Base-by-base conservation (phyloP, 768 basidiomycete genomes). In the Russula olivacea region DNA sequence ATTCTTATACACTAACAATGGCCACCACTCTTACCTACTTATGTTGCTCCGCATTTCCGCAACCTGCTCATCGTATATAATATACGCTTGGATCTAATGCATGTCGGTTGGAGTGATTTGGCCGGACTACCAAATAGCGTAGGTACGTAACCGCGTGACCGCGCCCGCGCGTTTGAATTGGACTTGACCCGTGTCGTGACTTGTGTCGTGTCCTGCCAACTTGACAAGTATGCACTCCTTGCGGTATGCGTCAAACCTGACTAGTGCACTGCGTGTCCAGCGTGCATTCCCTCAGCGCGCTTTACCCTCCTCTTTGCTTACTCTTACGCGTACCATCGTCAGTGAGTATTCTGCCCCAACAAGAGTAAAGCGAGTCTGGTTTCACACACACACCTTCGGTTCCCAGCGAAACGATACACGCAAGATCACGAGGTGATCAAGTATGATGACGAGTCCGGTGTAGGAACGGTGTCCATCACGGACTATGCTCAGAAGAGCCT, bases 401-500 rank as follows among this genome's bases (percentile, higher is more conserved):
- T 34, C 34, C 41, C 70, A 91, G 91, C 85, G 47, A 88, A 86
- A 74, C 83, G 81, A 69, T 99, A 87, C 76, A 91, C 95, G 1
- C 75, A 74, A 50, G 94, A 95, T 63, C 96, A 99, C 74, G 96
- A 99, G 78, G 83, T 85, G 59, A 81, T 98, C 61, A 74, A 78
- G 38, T 91, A 84, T 72, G 94, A 99, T 72, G 83, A 89, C 61
- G 72, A 76, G 45, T 89, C 89, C 21, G 84, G 86, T 41, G 68
- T 93, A 32, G 96, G 93, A 41, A 87, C 82, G 9, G 80, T 98
- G 49, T 83, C 84, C 48, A 91, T 99, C 71, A 98, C 97, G 17
- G 79, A 96, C 71, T 89, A 97, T 71, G 97, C 97, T 2, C 93
- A 98, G 74, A 80, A 86, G 54, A 85, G 87, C 38, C 81, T 99